Evolutionary conservation across 2,329 filamentous ascomycete genomes (phyloP), one percentile per base, ranked within the genome.

Genomic region (Fusarium pseudoanthophilum): DNA sequence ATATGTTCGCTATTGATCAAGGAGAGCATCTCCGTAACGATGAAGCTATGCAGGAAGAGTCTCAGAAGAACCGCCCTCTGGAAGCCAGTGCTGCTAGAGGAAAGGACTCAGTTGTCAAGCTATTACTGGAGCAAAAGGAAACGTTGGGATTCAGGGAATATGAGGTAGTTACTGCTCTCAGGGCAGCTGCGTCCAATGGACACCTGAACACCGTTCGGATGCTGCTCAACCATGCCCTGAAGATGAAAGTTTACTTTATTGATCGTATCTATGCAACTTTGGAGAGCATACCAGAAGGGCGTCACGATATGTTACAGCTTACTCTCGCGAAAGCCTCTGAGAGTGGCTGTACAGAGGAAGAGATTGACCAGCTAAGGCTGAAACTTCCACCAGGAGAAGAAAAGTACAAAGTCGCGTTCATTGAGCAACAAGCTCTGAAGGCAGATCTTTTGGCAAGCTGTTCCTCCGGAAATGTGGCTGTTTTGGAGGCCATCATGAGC

Each of bases 41-140:
- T 32, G 11, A 3, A 6, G 9, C 8, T 56, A 24, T 4, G 15
- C 11, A 14, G 5, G 14, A 1, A 2, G 2, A 6, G 5, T 24
- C 20, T 24, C 20, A 4, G 6, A 56, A 32, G 11, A 36, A 30
- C 11, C 18, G 20, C 7, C 37, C 46, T 8, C 58, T 56, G 7
- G 8, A 28, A 26, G 20, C n/a, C 3, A 42, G 28, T 21, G 37
- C 48, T 16, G 36, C 48, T 2, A 5, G 14, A n/a, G 58, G 58
- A 10, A 56, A 15, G 3, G 58, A 56, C 4, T 20, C 51, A 6
- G 48, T 56, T 42, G 11, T 60, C 15, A 15, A 16, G 18, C 4
- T 36, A 15, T 14, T 60, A 16, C 28, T 56, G 2, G 14, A 10
- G 11, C 58, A 60, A 24, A 36, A n/a, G 3, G 37, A 60, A n/a